phyloP scores from a whole-genome alignment of 139 green algal species.

The Chlorella sp. region DNA sequence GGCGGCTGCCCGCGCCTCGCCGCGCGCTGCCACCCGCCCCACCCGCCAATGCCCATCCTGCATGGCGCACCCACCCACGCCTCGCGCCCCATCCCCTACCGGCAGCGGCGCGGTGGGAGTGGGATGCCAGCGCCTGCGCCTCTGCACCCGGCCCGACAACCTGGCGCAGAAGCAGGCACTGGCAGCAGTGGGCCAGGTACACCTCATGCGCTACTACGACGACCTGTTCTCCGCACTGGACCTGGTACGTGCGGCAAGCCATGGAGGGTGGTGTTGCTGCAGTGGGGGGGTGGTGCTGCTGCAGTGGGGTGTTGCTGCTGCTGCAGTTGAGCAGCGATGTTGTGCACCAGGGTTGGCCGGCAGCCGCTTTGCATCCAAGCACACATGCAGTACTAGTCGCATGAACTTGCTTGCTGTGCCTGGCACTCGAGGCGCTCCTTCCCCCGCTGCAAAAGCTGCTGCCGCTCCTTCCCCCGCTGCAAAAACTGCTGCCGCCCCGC shows the following conservation, averaged over 20 bases:
- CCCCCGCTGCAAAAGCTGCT: neutral
- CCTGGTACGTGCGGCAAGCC: slow-evolving; percentile 59
- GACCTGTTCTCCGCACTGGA: slow-evolving; percentile 88
- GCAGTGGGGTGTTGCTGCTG: no score
- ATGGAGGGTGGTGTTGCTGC: no score
- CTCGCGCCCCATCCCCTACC: neutral
- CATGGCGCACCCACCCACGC: neutral
- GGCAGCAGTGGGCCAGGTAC: slow-evolving; percentile 86
- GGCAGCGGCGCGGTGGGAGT: slow-evolving; percentile 89
- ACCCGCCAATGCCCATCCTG: neutral
- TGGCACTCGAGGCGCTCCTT: no score
- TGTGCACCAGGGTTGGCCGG: no score
- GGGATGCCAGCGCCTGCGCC: slow-evolving; percentile 83
- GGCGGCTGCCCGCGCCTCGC: no score
- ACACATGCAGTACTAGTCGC: no score
- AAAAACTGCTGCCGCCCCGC: no score
- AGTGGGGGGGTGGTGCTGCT: no score
- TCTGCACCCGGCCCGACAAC: slow-evolving; percentile 66
- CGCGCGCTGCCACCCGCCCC: neutral
- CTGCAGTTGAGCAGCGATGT: no score
- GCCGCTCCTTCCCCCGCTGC: no score
- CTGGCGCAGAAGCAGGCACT: slow-evolving; percentile 89
- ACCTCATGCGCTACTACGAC: slow-evolving; percentile 96
- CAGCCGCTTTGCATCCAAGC: no score
- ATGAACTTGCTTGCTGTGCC: no score